A percentile compares a stretch with the other conserved stretches of the same genome.
Evolutionary conservation across 495 filamentous ascomycete genomes (phyloP).

Genomic region (Penicillium goetzii): DNA sequence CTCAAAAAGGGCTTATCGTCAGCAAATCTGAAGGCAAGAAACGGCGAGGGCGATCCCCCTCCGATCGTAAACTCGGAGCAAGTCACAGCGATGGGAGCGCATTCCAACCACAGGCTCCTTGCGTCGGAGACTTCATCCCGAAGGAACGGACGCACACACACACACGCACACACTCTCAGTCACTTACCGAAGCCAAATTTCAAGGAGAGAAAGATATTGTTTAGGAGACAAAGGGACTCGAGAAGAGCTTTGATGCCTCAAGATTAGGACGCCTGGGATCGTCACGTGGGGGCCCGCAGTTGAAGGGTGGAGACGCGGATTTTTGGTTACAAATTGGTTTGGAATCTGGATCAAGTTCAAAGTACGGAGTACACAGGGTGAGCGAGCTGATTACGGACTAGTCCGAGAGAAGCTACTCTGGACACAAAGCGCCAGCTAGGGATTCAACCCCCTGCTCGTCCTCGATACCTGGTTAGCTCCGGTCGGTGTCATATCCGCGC

Average conservation of each 20-base stretch:
- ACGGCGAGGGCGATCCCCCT: constrained; percentile 25
- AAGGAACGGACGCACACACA: constrained; percentile 1
- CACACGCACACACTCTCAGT: not conserved
- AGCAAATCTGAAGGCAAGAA: constrained; percentile 16
- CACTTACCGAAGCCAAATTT: constrained; percentile 6
- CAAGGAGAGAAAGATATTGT: constrained; percentile 11
- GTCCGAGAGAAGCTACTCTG: not conserved
- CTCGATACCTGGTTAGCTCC: not conserved
- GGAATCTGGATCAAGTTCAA: not conserved
- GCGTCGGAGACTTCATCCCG: constrained; percentile 16
- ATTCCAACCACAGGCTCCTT: constrained; percentile 18
- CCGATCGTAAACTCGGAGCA: constrained; percentile 20
- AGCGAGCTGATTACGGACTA: not conserved
- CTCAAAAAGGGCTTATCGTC: constrained; percentile 9
- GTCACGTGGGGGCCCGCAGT: constrained; percentile 29
- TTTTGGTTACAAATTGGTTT: too few relatives aligned
- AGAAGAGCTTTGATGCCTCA: constrained; percentile 19
- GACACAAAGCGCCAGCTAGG: not conserved
- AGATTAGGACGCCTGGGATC: constrained; percentile 9
- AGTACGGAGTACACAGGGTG: not conserved
- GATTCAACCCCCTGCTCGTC: not conserved
- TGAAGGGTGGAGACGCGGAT: constrained; percentile 16
- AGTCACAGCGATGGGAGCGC: constrained; percentile 21
- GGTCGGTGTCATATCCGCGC: constrained; percentile 9
- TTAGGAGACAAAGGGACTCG: constrained; percentile 6